Base-by-base conservation (phyloP, 2,329 filamentous ascomycete genomes). In the Scedosporium boydii region DNA sequence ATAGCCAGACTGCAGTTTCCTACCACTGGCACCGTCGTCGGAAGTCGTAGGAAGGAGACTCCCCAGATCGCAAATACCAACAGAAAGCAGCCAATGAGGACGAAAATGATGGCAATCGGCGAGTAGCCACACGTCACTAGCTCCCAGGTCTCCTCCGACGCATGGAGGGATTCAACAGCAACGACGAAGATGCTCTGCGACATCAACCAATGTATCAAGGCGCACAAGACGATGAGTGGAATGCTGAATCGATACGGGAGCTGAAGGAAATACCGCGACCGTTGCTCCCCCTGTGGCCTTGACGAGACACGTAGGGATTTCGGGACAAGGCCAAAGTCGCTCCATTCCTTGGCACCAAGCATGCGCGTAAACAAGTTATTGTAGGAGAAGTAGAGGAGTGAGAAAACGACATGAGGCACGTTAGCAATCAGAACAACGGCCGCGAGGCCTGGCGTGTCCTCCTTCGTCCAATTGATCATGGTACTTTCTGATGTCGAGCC, bases 161-260 rank as follows among this genome's bases (percentile, higher is more conserved):
- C 34, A 12, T 38, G 34, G 10, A 38, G 34, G 34, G 34, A 48
- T 48, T 48, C 44, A 4, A 55, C 51, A 12, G 18, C 18, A 18
- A 55, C 18, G 18, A 55, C 21, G 23, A 55, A 55, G n/a, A 55
- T 55, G 51, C 18, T 27, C 23, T 55, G 51, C 4, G 51, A 55
- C 51, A 55, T 23, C 12, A 55, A 16, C 51, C 51, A 55, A 23
- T 55, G 51, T 3, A 55, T 18, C 18, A 55, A 6, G 51, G 51
- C 51, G 51, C 18, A 23, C 18, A 63, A 53, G 2, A 55, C 27
- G 0, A 70, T 59, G 6, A 71, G 62, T 1, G 69, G 67, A 4
- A 70, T 26, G 16, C 65, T 66, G 56, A 67, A 69, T 9, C 57
- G 57, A 26, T 68, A 70, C 6, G 69, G 68, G 2, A 70, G 55